Conservation (phyloP, 768 basidiomycete species). For the Boletus subparvulus region DNA sequence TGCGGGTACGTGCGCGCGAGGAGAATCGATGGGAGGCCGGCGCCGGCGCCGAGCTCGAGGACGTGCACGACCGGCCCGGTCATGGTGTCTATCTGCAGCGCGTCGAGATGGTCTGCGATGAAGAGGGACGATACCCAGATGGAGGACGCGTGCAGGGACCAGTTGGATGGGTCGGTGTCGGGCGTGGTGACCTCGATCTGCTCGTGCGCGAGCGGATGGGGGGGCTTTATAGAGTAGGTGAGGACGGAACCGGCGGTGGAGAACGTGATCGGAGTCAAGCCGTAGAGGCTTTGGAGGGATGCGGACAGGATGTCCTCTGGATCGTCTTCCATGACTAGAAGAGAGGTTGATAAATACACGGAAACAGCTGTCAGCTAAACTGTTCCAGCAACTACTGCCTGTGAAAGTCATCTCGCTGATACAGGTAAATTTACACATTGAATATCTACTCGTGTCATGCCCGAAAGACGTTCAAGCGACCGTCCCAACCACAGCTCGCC, state of each 20-base stretch:
- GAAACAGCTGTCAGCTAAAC: background rate
- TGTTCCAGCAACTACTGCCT: background rate
- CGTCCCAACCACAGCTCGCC: slow-evolving; percentile 93
- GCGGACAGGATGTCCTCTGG: slow-evolving; percentile 70
- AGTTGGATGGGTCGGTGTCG: slow-evolving; percentile 66
- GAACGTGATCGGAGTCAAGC: slow-evolving; percentile 57
- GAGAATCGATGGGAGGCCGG: slow-evolving; percentile 14
- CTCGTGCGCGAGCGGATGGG: slow-evolving; percentile 6
- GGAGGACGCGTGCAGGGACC: slow-evolving; percentile 75
- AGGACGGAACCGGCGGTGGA: slow-evolving; percentile 55
- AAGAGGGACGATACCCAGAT: slow-evolving; percentile 72
- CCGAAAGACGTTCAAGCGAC: slow-evolving; percentile 75
- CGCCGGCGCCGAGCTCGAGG: slow-evolving; percentile 50
- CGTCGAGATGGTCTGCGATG: slow-evolving; percentile 55
- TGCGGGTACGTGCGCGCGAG: slow-evolving; percentile 51
- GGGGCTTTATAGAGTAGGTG: slow-evolving; percentile 39
- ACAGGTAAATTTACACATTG: background rate
- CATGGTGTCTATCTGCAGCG: slow-evolving; percentile 39
- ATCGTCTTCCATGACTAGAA: slow-evolving; percentile 27
- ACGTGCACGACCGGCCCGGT: slow-evolving; percentile 31
- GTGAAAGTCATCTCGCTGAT: too few relatives aligned
- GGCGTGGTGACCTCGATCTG: slow-evolving; percentile 44
- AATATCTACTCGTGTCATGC: slow-evolving; percentile 30
- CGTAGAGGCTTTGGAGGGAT: slow-evolving; percentile 63
- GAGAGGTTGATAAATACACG: background rate